Evolutionary conservation across 169 alveolate genomes (phyloP).

Genomic region (Toxoplasma gondii): DNA sequence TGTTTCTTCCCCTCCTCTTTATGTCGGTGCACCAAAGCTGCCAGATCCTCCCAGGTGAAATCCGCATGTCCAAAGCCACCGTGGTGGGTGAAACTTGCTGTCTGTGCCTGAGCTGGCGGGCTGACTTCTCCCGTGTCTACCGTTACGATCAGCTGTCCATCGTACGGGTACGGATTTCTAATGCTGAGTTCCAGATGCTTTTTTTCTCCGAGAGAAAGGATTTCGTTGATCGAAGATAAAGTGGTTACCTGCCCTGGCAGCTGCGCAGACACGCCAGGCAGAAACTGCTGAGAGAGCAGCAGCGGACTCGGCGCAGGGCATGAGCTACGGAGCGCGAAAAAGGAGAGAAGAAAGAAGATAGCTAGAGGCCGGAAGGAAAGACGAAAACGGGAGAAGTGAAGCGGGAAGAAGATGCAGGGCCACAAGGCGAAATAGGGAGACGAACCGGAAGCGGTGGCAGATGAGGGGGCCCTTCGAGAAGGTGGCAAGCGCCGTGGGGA

Average conservation of each 20-base stretch:
- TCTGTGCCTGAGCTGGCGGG: constrained; percentile 1
- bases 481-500: too few relatives aligned
- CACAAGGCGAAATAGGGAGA: too few relatives aligned
- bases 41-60: neutral
- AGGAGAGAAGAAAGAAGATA: too few relatives aligned
- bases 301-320: too few relatives aligned
- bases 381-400: too few relatives aligned
- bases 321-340: too few relatives aligned
- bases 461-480: too few relatives aligned
- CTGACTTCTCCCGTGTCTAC: neutral
- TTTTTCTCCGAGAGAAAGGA: constrained; percentile 10
- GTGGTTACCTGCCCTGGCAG: neutral
- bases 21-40: neutral
- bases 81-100: neutral
- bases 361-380: too few relatives aligned
- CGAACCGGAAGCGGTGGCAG: too few relatives aligned
- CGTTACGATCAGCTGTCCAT: neutral
- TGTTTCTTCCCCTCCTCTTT: neutral
- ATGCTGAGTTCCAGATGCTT: neutral
- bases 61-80: neutral
- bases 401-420: too few relatives aligned
- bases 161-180: constrained; percentile 8
- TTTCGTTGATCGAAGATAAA: neutral
- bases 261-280: neutral
- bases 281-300: too few relatives aligned